A percentile compares a stretch with the other conserved stretches of the same genome.
Evolutionary conservation across 2,329 filamentous ascomycete genomes (phyloP).

Genomic region (Aureobasidium mangrovei): DNA sequence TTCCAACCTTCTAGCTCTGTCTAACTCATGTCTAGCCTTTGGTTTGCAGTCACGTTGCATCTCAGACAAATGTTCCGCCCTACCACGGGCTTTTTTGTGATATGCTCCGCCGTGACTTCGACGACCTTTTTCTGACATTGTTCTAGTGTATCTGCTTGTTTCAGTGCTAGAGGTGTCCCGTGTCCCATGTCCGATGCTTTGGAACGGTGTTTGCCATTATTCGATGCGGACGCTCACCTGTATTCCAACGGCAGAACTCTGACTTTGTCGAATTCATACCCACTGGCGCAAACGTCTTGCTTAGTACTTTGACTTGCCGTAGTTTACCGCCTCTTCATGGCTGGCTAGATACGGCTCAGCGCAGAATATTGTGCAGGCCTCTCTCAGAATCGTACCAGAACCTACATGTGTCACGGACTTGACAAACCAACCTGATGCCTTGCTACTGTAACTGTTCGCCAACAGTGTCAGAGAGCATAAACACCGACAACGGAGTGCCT

Average conservation of each 20-base stretch:
- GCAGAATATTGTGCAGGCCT: neutral
- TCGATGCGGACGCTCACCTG: neutral
- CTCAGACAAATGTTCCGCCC: constrained; percentile 7
- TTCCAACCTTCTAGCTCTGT: neutral
- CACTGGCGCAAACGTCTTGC: no score
- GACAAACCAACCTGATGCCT: neutral
- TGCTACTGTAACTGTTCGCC: no score
- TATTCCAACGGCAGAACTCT: neutral
- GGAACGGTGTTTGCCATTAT: neutral
- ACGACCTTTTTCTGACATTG: neutral
- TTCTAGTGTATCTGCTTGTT: neutral
- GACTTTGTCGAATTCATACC: no score
- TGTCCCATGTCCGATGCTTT: neutral
- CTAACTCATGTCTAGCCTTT: neutral
- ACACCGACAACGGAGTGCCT: neutral
- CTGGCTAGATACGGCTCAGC: neutral
- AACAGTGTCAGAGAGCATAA: neutral
- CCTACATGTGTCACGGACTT: constrained; percentile 3
- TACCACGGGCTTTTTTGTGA: neutral
- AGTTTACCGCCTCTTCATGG: neutral
- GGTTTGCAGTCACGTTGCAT: neutral
- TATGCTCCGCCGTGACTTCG: neutral
- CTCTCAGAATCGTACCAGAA: neutral
- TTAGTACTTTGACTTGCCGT: no score
- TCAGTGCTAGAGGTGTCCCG: neutral